These are phyloP conservation scores for Chaetoceros muelleri DNA, from an alignment of 108 stramenopile species.

Conservation along the genomic window DNA sequence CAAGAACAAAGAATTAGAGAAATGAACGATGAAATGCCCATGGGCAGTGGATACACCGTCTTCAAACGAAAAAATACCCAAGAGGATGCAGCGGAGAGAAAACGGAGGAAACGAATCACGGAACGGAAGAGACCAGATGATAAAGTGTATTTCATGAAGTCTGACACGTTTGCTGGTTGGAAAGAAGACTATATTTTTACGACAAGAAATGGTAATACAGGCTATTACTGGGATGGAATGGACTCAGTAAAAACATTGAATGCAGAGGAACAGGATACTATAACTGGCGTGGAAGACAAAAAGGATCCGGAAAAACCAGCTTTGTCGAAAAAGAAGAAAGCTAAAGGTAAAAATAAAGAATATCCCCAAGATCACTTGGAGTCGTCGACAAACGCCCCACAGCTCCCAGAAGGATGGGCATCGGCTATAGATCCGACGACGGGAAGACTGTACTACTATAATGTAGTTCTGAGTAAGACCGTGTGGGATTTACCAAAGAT, in stretches of 20 bases:
- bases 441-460: slow-evolving; percentile 23
- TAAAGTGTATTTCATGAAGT: slow-evolving; percentile 44
- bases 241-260: slow-evolving; percentile 43
- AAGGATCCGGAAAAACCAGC: neutral
- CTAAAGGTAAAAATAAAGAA: neutral
- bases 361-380: slow-evolving; percentile 11
- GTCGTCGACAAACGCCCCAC: slow-evolving; percentile 48
- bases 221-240: slow-evolving; percentile 86
- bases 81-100: slow-evolving; percentile 25
- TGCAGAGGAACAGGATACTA: slow-evolving; percentile 18
- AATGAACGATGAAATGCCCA: neutral
- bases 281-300: slow-evolving; percentile 5
- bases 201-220: slow-evolving; percentile 51
- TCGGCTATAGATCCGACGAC: slow-evolving; percentile 27
- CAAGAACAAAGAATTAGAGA: slow-evolving; percentile 26
- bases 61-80: slow-evolving; percentile 26
- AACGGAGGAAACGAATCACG: slow-evolving; percentile 39
- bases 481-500: slow-evolving; percentile 18
- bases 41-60: slow-evolving; percentile 22
- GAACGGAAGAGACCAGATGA: slow-evolving; percentile 54
- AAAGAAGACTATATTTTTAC: slow-evolving; percentile 83
- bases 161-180: slow-evolving; percentile 51
- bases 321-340: neutral
- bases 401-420: slow-evolving; percentile 63
- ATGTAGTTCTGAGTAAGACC: slow-evolving; percentile 13